Percentiles rank a stretch among this genome's conserved stretches.
Conservation (phyloP, 805 yeast species). For the Priceomyces castillae region DNA sequence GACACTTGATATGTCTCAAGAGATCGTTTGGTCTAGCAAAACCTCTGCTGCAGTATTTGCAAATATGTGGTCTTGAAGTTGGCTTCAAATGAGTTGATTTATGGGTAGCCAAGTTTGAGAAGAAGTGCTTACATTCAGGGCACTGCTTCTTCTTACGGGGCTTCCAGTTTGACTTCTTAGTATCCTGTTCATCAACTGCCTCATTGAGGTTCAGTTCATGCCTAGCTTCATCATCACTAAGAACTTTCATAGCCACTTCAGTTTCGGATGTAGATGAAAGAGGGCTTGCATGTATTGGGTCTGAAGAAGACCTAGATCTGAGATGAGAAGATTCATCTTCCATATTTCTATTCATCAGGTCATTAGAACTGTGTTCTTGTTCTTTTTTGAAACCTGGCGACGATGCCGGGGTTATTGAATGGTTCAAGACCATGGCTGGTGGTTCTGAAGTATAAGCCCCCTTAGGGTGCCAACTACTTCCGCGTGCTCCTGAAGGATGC, state of each 20-base stretch:
- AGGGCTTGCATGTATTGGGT: conserved; percentile 4
- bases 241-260: not conserved
- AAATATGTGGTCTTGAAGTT: conserved; percentile 70
- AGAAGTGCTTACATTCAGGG: conserved; percentile 63
- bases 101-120: conserved; percentile 81
- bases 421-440: not conserved
- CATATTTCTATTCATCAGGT: not conserved
- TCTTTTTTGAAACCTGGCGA: conserved; percentile 14
- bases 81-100: conserved; percentile 74
- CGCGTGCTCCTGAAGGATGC: not conserved
- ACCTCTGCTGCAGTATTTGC: conserved; percentile 77
- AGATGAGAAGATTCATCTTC: not conserved
- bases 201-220: not conserved
- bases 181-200: not conserved
- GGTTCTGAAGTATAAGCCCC: not conserved
- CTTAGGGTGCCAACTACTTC: not conserved
- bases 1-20: conserved; percentile 81
- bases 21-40: conserved; percentile 87
- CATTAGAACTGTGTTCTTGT: not conserved
- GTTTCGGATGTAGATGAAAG: not conserved
- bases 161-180: conserved; percentile 24
- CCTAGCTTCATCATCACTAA: not conserved
- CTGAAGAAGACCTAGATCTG: conserved; percentile 15
- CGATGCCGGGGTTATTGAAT: conserved; percentile 14
- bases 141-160: conserved; percentile 70